These are phyloP conservation scores for Tolypocladium inflatum DNA, from an alignment of 2,329 filamentous ascomycete genomes.

Conservation along the genomic window DNA sequence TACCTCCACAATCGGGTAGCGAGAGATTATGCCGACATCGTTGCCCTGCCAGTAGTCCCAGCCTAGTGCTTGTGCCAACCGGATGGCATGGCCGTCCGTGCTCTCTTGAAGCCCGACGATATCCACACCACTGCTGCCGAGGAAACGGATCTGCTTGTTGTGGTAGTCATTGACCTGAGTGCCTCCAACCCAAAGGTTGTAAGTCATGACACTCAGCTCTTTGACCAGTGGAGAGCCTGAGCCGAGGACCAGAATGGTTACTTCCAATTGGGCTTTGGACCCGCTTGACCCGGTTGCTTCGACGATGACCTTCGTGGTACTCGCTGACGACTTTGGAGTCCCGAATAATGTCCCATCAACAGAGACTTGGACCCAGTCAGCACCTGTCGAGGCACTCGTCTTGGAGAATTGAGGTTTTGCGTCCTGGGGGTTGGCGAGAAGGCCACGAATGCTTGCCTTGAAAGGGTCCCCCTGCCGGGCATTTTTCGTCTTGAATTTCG, in stretches of 20 bases:
- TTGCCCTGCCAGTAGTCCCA: slow-evolving; percentile 25
- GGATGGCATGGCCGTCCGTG: slow-evolving; percentile 16
- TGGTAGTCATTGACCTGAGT: slow-evolving; percentile 25
- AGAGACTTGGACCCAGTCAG: slow-evolving; percentile 19
- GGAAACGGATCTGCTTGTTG: slow-evolving; percentile 27
- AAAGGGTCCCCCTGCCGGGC: slow-evolving; percentile 20
- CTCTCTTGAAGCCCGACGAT: slow-evolving; percentile 28
- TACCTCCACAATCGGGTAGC: slow-evolving; percentile 25
- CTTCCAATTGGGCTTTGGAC: slow-evolving; percentile 10
- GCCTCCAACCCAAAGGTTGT: slow-evolving; percentile 29
- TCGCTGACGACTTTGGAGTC: slow-evolving; percentile 11
- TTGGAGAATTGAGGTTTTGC: slow-evolving; percentile 13
- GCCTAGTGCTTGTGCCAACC: slow-evolving; percentile 25
- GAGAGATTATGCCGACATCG: slow-evolving; percentile 23
- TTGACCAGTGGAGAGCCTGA: slow-evolving; percentile 15
- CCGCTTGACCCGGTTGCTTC: slow-evolving; percentile 12
- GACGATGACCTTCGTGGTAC: slow-evolving; percentile 10
- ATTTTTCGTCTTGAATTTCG: slow-evolving; percentile 18
- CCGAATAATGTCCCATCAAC: slow-evolving; percentile 20
- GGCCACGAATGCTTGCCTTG: slow-evolving; percentile 17
- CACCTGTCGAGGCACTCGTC: slow-evolving; percentile 6
- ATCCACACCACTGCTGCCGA: slow-evolving; percentile 19
- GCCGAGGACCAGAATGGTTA: slow-evolving; percentile 19
- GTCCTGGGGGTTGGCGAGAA: slow-evolving; percentile 14
- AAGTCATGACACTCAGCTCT: slow-evolving; percentile 20